These are phyloP conservation scores for Tanozyma kutaoensis DNA, from an alignment of 805 yeast genomes.

Conservation along the genomic window DNA sequence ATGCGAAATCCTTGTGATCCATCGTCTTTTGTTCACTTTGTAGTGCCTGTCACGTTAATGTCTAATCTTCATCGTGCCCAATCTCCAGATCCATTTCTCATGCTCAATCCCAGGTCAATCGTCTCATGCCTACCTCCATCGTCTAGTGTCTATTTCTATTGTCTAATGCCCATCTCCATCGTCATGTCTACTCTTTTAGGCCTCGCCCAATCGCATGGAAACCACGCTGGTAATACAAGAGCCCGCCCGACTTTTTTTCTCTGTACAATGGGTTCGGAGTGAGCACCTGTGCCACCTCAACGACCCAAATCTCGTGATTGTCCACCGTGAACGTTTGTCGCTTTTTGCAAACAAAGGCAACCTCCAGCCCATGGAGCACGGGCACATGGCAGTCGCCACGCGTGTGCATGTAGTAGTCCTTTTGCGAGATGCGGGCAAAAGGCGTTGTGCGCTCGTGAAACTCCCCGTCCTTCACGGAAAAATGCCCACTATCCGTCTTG, in stretches of 20 bases:
- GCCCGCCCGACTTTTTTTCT: conserved; percentile 49
- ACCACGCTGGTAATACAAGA: conserved; percentile 48
- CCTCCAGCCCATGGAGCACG: conserved; percentile 40
- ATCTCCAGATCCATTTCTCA: no score
- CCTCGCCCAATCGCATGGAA: conserved; percentile 34
- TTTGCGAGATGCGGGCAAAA: conserved; percentile 24
- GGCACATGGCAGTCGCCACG: conserved; percentile 30
- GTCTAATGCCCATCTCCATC: no score
- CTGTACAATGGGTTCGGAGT: no score
- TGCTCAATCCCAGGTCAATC: no score
- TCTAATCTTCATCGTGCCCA: no score
- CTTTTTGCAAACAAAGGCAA: conserved; percentile 49
- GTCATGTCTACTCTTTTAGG: conserved; percentile 15
- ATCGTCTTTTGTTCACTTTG: no score
- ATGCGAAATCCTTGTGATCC: no score
- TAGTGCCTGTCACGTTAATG: no score
- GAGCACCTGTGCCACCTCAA: no score
- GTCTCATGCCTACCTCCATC: no score
- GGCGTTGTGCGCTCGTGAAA: conserved; percentile 42
- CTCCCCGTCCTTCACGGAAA: conserved; percentile 7
- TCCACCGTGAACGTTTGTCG: conserved; percentile 44
- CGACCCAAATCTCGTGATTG: conserved; percentile 89
- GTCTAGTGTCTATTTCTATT: no score
- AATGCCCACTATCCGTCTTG: conserved; percentile 28
- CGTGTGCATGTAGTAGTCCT: conserved; percentile 12